Conservation (phyloP, 306 rosid species). For the Quercus parvula region DNA sequence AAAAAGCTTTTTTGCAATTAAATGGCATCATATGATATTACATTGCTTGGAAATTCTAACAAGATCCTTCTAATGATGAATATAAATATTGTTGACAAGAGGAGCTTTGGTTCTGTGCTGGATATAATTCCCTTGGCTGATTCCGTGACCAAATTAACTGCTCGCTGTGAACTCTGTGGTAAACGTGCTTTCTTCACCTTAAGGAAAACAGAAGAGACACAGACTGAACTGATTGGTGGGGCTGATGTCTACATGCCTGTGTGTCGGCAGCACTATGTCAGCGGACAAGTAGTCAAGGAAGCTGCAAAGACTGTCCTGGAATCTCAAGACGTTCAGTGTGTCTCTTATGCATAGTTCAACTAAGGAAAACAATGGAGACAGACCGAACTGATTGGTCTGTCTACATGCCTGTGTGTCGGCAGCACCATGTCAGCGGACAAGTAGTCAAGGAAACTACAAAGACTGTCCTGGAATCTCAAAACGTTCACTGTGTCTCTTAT, state of each 20-base stretch:
- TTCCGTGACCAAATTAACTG: too few species aligned
- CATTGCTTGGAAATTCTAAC: background rate
- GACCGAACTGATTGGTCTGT: too few species aligned
- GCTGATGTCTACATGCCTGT: slow-evolving; percentile 75
- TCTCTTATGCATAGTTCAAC: too few species aligned
- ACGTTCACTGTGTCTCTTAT: slow-evolving; percentile 19
- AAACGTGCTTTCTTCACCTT: slow-evolving; percentile 22
- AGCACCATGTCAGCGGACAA: too few species aligned
- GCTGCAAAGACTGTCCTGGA: too few species aligned
- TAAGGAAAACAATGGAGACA: too few species aligned
- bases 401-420: too few species aligned
- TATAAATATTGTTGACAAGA: slow-evolving; percentile 43
- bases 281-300: too few species aligned
- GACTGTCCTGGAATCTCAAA: slow-evolving; percentile 29
- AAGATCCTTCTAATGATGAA: slow-evolving; percentile 2
- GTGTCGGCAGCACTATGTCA: too few species aligned
- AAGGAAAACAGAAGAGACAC: slow-evolving; percentile 59
- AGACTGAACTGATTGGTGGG: slow-evolving; percentile 76
- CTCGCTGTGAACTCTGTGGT: too few species aligned
- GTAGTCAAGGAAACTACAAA: slow-evolving; percentile 11
- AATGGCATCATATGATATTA: background rate
- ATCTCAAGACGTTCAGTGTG: too few species aligned
- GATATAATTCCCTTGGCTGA: slow-evolving; percentile 36
- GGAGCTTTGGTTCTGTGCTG: slow-evolving; percentile 70
- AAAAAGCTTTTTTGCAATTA: too few species aligned